Conservation (phyloP, 2,329 filamentous ascomycete species). For the Beauveria scarabaeidicola region DNA sequence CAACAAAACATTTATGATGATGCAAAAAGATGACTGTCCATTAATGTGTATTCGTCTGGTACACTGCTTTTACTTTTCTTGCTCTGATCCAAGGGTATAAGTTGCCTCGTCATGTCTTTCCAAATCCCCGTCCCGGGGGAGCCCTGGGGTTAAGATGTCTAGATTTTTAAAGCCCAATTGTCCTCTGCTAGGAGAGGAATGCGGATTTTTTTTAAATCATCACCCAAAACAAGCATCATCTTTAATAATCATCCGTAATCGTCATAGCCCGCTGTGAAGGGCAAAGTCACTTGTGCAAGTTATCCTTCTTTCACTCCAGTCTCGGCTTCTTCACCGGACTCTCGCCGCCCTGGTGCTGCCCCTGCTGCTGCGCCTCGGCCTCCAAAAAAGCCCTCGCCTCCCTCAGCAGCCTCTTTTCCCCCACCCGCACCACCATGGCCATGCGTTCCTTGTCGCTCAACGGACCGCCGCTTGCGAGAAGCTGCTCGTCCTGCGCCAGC, state of each 20-base stretch:
- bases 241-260: background rate
- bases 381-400: conserved; percentile 37
- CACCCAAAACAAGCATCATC: background rate
- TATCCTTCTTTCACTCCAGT: background rate
- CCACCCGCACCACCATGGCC: conserved; percentile 59
- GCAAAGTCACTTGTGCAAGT: background rate
- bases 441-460: conserved; percentile 38
- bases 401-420: conserved; percentile 61
- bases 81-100: background rate
- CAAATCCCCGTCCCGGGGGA: no score
- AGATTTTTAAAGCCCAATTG: background rate
- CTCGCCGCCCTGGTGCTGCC: conserved; percentile 24
- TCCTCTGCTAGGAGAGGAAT: conserved; percentile 5
- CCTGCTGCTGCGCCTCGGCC: conserved; percentile 16
- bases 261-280: background rate
- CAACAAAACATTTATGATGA: background rate
- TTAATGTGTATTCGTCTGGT: background rate
- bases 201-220: background rate
- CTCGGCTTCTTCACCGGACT: conserved; percentile 14
- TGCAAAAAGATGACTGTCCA: background rate
- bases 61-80: background rate
- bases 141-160: background rate
- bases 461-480: conserved; percentile 22
- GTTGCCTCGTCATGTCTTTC: background rate
- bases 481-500: conserved; percentile 30